Evolutionary conservation across 345 rosid genomes (phyloP), one percentile per base, ranked within the genome.

Genomic region (Combretum micranthum): DNA sequence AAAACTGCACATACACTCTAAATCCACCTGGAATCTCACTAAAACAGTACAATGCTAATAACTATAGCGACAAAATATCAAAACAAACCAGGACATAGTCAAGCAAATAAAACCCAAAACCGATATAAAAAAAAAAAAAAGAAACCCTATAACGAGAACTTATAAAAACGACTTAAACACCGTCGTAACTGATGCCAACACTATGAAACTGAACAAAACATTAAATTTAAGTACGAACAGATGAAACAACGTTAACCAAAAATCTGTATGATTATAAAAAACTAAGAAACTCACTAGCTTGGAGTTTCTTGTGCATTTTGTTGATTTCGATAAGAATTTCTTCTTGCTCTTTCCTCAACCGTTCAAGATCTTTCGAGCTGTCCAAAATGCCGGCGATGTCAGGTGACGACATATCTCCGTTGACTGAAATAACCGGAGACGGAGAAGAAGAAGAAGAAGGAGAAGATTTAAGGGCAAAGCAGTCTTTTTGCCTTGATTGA

Each of bases 241-340:
- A 20, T 50, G 25, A 50, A 52, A 16, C 42, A 56, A 53, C 21
- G 15, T 49, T 0, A n/a, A 45, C 21, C 53, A n/a, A 5, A 42
- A 18, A 60, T 59, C 50, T 52, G 13, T 21, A 59, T 15, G 22
- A 45, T 0, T 13, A 21, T 13, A 46, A 2, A 20, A 60, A 54
- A 22, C n/a, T 3, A 7, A 63, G 50, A 45, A 13, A 69, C 77
- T 67, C 39, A 87, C 97, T 62, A 72, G 84, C 64, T 70, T 83
- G 97, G 53, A 90, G 93, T 80, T 66, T 86, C 69, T 79, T 89
- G 53, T 89, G 97, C 79, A 89, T 64, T 80, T 90, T 90, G 77
- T 90, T 84, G 80, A 90, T 90, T 44, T 90, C 95, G 10, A 17
- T 15, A 12, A 90, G 80, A 20, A 87, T 83, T 0, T 73, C 85